Percentiles rank a stretch among this genome's conserved stretches.
These are phyloP conservation scores for Globisporangium heterothallicum DNA, from an alignment of 352 stramenopile species.

Conservation along the genomic window DNA sequence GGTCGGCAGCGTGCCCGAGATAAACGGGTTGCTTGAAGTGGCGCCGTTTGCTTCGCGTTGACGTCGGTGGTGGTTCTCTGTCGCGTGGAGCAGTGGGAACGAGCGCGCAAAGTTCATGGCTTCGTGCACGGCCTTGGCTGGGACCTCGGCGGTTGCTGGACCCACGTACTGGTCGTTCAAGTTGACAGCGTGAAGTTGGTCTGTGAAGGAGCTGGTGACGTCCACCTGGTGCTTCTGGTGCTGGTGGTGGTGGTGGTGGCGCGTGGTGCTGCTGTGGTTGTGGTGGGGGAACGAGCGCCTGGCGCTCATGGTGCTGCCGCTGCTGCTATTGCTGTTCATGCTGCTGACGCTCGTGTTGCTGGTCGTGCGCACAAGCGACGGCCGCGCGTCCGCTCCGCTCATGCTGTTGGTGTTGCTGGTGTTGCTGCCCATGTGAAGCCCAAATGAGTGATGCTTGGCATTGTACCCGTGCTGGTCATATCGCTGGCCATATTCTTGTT, in stretches of 20 bases:
- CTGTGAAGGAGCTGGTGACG: constrained; percentile 7
- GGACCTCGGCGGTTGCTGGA: constrained; percentile 1
- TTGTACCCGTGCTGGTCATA: neutral
- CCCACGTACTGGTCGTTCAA: constrained; percentile 8
- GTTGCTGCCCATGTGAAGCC: no score
- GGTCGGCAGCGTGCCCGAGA: neutral
- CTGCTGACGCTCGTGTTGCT: constrained; percentile 1
- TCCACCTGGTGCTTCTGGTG: constrained; percentile 1
- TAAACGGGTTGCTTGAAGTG: constrained; percentile 1
- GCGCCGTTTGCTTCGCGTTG: constrained; percentile 5
- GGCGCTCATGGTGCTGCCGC: no score
- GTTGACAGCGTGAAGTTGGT: constrained; percentile 6
- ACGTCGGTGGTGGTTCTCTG: constrained; percentile 5
- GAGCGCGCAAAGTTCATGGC: constrained; percentile 26
- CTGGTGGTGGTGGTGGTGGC: neutral
- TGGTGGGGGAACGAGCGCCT: neutral
- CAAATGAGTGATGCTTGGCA: no score
- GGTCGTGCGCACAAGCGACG: neutral
- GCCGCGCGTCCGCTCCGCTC: neutral
- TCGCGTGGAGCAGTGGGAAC: constrained; percentile 34
- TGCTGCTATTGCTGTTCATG: neutral
- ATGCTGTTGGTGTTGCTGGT: neutral
- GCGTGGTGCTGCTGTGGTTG: neutral
- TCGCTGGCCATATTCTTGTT: neutral
- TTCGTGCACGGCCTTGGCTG: constrained; percentile 1